Evolutionary conservation across 1,139 yeast genomes (phyloP).

Genomic region (Candida pseudoviswanathii): DNA sequence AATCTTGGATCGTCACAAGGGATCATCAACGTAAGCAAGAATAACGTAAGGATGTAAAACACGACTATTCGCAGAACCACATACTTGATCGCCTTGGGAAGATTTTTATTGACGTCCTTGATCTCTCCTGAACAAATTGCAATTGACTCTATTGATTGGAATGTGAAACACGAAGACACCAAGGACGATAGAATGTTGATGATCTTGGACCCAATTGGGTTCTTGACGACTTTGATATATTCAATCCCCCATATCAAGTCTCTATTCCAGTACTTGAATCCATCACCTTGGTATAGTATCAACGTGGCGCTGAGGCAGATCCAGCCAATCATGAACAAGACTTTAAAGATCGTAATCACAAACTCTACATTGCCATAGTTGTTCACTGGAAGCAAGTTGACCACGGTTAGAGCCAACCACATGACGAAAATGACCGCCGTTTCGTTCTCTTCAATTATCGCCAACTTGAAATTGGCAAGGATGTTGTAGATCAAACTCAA

Average conservation of each 20-base stretch:
- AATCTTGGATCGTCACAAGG: conserved; percentile 20
- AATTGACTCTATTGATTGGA: conserved; percentile 41
- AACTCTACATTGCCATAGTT: conserved; percentile 26
- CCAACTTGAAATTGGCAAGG: conserved; percentile 6
- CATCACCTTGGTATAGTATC: conserved; percentile 6
- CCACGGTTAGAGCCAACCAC: conserved; percentile 21
- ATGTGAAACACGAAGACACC: conserved; percentile 35
- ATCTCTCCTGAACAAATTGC: conserved; percentile 29
- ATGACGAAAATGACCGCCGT: conserved; percentile 13
- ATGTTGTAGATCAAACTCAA: conserved; percentile 22
- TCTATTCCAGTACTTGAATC: conserved; percentile 15
- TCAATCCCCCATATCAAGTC: conserved; percentile 13
- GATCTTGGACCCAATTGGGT: conserved; percentile 29
- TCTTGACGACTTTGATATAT: conserved; percentile 11
- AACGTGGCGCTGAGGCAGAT: conserved; percentile 9
- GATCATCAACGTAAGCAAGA: conserved; percentile 20
- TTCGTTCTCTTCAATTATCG: conserved; percentile 17
- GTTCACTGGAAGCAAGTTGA: conserved; percentile 26
- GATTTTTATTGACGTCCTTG: conserved; percentile 17
- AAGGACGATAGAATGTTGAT: conserved; percentile 20
- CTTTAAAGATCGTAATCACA: conserved; percentile 22
- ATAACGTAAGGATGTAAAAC: conserved; percentile 19
- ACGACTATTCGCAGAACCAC: conserved; percentile 19
- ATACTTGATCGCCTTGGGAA: conserved; percentile 19
- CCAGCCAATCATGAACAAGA: conserved; percentile 23